These are phyloP conservation scores for Sherardia arvensis DNA, from an alignment of 257 asterid genomes.

Conservation along the genomic window DNA sequence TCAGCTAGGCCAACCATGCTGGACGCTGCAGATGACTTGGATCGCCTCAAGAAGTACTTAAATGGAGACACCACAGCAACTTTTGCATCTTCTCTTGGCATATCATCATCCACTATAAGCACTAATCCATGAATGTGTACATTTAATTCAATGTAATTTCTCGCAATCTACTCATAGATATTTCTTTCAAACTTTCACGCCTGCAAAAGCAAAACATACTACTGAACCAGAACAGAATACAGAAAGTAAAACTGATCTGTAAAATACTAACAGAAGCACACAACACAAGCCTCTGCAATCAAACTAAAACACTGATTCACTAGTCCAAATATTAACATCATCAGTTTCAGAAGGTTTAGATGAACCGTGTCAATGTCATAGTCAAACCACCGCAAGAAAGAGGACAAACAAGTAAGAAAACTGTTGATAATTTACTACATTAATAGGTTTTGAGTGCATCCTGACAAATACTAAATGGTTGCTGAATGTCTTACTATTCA, in stretches of 20 bases:
- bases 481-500: neutral
- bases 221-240: too few relatives aligned
- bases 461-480: slow-evolving; percentile 2
- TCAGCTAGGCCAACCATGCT: slow-evolving; percentile 47
- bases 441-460: neutral
- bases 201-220: neutral
- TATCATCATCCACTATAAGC: slow-evolving; percentile 34
- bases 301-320: neutral
- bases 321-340: neutral
- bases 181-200: neutral
- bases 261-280: neutral
- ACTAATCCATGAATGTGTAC: neutral
- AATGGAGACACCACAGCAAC: slow-evolving; percentile 45
- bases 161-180: neutral
- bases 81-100: slow-evolving; percentile 46
- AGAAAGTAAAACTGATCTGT: neutral
- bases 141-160: slow-evolving; percentile 5
- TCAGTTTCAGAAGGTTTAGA: neutral
- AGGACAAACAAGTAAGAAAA: neutral
- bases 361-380: neutral
- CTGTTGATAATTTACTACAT: neutral
- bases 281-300: neutral
- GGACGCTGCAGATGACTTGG: slow-evolving; percentile 51
- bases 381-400: neutral
- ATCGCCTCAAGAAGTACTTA: slow-evolving; percentile 47